Evolutionary conservation across 148 eudicot genomes (phyloP).

Genomic region (Chenopodium berlandieri): DNA sequence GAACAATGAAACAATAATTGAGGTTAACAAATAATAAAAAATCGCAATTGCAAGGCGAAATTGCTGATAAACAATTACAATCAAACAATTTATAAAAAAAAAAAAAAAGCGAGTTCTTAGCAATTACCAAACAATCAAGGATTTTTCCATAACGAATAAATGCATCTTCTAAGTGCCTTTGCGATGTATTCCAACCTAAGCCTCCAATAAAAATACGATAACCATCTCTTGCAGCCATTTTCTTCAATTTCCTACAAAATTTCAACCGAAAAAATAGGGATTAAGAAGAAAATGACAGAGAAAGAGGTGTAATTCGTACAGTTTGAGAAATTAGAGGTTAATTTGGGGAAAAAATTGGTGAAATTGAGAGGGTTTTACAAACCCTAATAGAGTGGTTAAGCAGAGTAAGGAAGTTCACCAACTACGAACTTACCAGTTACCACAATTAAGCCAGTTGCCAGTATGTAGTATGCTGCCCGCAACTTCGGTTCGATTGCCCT

Average conservation of each 20-base stretch:
- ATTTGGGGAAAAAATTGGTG: not conserved
- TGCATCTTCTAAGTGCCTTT: conserved; percentile 40
- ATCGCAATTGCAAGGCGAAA: not conserved
- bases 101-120: not conserved
- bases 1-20: not conserved
- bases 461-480: no score
- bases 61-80: not conserved
- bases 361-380: not conserved
- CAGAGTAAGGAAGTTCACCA: not conserved
- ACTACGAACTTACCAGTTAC: not conserved
- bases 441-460: not conserved
- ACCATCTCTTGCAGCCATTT: conserved; percentile 44
- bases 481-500: no score
- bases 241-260: not conserved
- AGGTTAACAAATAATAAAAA: not conserved
- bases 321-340: not conserved
- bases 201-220: conserved; percentile 54
- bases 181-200: conserved; percentile 49
- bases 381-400: not conserved
- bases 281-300: not conserved
- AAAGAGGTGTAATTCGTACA: not conserved
- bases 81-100: not conserved
- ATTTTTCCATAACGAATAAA: conserved; percentile 51
- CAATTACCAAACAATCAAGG: conserved; percentile 43
- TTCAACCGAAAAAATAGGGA: not conserved